Conservation (phyloP, 139 green algal genomes). For the Closterium sp. region DNA sequence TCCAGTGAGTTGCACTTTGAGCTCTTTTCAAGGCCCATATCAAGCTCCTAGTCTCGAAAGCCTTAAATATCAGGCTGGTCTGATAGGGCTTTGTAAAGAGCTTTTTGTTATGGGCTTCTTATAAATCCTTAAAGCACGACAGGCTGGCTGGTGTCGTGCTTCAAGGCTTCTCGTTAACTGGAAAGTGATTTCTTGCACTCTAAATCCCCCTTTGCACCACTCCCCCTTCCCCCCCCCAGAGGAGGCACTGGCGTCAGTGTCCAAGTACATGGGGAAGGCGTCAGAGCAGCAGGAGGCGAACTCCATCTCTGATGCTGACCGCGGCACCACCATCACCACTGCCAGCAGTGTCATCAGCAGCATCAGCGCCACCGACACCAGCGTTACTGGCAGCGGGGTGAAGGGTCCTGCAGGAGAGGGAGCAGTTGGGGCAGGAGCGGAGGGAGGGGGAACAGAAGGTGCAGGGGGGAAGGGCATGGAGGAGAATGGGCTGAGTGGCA, state of each 20-base stretch:
- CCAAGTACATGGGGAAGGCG: neutral
- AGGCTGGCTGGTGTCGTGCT: too few relatives aligned
- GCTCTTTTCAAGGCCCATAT: too few relatives aligned
- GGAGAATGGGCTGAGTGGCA: slow-evolving; percentile 1
- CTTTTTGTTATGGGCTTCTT: too few relatives aligned
- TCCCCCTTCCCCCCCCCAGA: neutral
- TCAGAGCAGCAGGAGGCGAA: neutral
- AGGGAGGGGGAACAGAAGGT: neutral
- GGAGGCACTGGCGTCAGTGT: neutral
- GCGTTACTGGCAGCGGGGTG: neutral
- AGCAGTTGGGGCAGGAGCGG: neutral
- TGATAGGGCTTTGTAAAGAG: too few relatives aligned
- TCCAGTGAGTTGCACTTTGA: neutral
- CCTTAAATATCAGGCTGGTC: too few relatives aligned
- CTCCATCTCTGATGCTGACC: neutral
- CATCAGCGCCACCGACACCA: neutral
- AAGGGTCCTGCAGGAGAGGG: neutral
- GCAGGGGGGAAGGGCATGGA: neutral
- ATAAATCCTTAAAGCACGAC: too few relatives aligned
- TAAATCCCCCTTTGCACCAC: neutral
- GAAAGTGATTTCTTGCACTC: too few relatives aligned
- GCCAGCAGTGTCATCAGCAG: neutral
- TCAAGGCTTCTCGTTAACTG: too few relatives aligned
- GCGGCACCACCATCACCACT: neutral
- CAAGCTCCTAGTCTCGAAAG: too few relatives aligned